phyloP scores from a whole-genome alignment of 148 eudicot genomes.

The Vaccinium corymbosum region DNA sequence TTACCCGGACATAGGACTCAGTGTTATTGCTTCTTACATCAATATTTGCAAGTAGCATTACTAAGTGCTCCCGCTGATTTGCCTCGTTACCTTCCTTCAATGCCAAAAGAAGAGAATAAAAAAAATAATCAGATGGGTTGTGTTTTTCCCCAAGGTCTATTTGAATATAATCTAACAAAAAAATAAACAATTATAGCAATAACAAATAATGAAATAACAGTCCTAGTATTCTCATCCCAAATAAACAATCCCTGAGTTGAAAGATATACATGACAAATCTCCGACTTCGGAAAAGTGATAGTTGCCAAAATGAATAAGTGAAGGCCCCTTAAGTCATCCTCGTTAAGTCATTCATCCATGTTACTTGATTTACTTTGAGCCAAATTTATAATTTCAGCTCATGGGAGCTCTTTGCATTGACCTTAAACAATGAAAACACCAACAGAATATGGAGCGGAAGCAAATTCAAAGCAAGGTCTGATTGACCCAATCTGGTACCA shows the following conservation, averaged over 20 bases:
- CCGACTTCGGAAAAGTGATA: background rate
- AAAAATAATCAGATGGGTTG: background rate
- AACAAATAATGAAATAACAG: background rate
- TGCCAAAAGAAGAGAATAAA: constrained; percentile 17
- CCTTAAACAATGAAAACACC: background rate
- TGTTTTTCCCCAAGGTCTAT: background rate
- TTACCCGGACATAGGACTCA: constrained; percentile 56
- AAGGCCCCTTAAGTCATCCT: background rate
- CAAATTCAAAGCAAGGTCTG: background rate
- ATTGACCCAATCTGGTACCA: background rate
- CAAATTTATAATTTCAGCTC: background rate
- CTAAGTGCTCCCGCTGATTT: constrained; percentile 96
- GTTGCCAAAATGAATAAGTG: background rate
- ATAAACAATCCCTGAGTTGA: background rate
- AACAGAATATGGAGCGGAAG: background rate
- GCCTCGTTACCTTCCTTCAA: constrained; percentile 97
- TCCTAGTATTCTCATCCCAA: background rate
- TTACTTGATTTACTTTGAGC: background rate
- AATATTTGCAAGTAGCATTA: constrained; percentile 90
- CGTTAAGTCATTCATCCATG: background rate
- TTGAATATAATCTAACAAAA: background rate
- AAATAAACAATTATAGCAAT: background rate
- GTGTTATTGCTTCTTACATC: constrained; percentile 56
- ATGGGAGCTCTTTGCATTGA: background rate
- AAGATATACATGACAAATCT: background rate